These are phyloP conservation scores for Colletotrichum sp. DNA, from an alignment of 2,329 filamentous ascomycete species.

Conservation along the genomic window DNA sequence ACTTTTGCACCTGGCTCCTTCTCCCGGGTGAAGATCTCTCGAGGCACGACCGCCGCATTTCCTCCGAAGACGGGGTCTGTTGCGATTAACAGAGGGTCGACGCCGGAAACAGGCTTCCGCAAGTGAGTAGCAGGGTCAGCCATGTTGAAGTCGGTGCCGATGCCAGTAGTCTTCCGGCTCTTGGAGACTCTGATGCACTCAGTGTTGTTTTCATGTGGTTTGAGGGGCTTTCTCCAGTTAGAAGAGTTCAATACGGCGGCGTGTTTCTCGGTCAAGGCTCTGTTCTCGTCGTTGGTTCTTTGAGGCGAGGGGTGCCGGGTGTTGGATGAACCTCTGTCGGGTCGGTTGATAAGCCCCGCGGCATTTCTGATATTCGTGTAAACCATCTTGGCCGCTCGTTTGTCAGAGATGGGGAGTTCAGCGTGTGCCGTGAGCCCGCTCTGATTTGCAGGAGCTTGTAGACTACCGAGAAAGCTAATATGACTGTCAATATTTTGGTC, in stretches of 20 bases:
- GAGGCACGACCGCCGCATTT: background rate
- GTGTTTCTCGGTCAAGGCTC: background rate
- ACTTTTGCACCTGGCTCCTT: background rate
- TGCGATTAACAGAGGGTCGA: background rate
- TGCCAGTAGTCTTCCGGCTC: background rate
- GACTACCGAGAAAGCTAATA: background rate
- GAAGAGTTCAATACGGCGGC: background rate
- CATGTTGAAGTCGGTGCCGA: background rate
- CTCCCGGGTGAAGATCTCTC: background rate
- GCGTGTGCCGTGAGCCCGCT: background rate
- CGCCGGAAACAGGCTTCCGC: background rate
- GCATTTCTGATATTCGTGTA: background rate
- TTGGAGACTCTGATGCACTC: background rate
- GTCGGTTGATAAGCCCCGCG: background rate
- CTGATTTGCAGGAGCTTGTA: background rate
- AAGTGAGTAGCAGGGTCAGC: background rate
- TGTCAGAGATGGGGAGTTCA: background rate
- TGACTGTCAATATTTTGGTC: background rate
- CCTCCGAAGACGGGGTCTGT: background rate
- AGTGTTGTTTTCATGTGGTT: background rate
- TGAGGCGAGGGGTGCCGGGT: background rate
- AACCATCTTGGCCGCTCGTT: background rate
- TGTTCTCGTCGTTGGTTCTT: background rate
- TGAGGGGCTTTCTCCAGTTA: slow-evolving; percentile 10
- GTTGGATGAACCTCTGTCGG: background rate